Evolutionary conservation across 2,329 filamentous ascomycete species (phyloP).

Genomic region (Trichoderma sp.): DNA sequence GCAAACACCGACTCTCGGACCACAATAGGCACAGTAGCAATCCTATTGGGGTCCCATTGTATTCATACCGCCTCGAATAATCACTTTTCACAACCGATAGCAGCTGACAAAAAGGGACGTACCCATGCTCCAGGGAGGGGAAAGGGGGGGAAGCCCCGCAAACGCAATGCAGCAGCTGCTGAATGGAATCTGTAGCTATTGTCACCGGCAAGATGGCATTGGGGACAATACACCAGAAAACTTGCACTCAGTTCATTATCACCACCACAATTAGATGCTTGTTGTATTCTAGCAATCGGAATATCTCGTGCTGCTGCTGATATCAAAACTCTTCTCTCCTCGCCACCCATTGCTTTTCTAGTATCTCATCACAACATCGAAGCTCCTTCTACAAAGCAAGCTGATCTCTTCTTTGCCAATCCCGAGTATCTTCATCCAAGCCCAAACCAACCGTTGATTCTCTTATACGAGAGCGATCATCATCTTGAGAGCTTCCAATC

Average conservation of each 20-base stretch:
- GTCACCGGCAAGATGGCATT: neutral
- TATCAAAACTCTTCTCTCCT: neutral
- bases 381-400: neutral
- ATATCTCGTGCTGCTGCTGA: neutral
- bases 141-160: neutral
- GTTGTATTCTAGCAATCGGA: neutral
- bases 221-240: neutral
- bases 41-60: neutral
- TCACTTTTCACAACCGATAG: no score
- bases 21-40: neutral
- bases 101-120: neutral
- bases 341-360: neutral
- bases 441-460: neutral
- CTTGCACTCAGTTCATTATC: neutral
- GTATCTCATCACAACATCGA: neutral
- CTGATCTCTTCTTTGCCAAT: neutral
- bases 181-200: conserved; percentile 14
- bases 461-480: neutral
- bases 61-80: neutral
- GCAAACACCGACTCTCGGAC: neutral
- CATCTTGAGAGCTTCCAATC: neutral
- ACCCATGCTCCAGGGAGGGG: neutral
- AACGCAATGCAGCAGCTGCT: neutral
- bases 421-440: neutral
- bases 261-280: neutral